phyloP scores from a whole-genome alignment of 1,284 basidiomycete genomes.

The Moesziomyces antarcticus region DNA sequence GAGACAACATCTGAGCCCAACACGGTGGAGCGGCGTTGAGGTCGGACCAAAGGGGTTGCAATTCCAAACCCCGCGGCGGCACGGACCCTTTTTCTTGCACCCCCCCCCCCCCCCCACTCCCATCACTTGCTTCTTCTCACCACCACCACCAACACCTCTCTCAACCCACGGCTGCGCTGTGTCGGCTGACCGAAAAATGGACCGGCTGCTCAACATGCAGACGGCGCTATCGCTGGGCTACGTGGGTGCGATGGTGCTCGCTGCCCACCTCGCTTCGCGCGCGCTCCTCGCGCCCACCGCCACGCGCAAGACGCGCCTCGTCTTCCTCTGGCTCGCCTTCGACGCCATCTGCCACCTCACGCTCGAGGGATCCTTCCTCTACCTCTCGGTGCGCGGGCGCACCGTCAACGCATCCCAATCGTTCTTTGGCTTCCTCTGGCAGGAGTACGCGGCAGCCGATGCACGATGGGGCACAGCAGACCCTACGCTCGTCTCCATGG shows the following conservation, averaged over 20 bases:
- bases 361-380: constrained; percentile 62
- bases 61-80: background rate
- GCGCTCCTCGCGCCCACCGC: constrained; percentile 11
- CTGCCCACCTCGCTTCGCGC: constrained; percentile 24
- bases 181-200: constrained; percentile 13
- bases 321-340: constrained; percentile 63
- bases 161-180: background rate
- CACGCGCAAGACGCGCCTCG: constrained; percentile 27
- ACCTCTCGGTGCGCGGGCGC: constrained; percentile 44
- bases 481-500: constrained; percentile 56
- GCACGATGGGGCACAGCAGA: constrained; percentile 58
- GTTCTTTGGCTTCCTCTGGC: constrained; percentile 61
- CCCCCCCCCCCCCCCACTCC: too few species aligned
- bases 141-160: constrained; percentile 1
- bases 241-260: constrained; percentile 35
- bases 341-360: constrained; percentile 58
- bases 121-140: background rate
- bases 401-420: constrained; percentile 44
- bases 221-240: constrained; percentile 48
- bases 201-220: constrained; percentile 42
- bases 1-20: too few species aligned
- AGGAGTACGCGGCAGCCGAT: constrained; percentile 62
- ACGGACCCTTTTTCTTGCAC: constrained; percentile 11
- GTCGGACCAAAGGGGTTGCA: too few species aligned
- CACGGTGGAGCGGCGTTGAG: too few species aligned